These are phyloP conservation scores for Starmerella bombi DNA, from an alignment of 805 yeast species.

Conservation along the genomic window DNA sequence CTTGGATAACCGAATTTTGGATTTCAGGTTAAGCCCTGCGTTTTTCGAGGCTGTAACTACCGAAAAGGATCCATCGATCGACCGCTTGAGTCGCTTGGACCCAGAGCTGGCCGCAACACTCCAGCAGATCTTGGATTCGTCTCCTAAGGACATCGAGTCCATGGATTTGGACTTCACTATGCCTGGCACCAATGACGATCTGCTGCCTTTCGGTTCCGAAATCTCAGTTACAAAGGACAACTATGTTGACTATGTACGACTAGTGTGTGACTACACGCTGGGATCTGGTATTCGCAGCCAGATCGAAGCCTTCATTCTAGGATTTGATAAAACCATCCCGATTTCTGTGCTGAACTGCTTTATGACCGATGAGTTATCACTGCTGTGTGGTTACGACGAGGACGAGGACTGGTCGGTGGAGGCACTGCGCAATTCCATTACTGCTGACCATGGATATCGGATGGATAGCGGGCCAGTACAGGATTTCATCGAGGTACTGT, in stretches of 20 bases:
- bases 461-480: slow-evolving; percentile 53
- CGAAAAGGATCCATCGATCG: slow-evolving; percentile 6
- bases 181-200: slow-evolving; percentile 60
- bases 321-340: slow-evolving; percentile 76
- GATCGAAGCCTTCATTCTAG: slow-evolving; percentile 54
- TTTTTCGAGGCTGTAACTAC: slow-evolving; percentile 50
- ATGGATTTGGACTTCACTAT: slow-evolving; percentile 53
- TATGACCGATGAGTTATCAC: slow-evolving; percentile 57
- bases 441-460: slow-evolving; percentile 84
- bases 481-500: slow-evolving; percentile 48
- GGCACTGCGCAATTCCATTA: slow-evolving; percentile 46
- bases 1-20: slow-evolving; percentile 77
- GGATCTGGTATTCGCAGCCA: slow-evolving; percentile 54
- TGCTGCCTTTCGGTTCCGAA: slow-evolving; percentile 44
- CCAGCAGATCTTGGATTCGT: slow-evolving; percentile 17
- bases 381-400: slow-evolving; percentile 40
- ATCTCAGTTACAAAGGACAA: slow-evolving; percentile 39
- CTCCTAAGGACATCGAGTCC: slow-evolving; percentile 37
- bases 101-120: slow-evolving; percentile 15
- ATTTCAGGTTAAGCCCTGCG: slow-evolving; percentile 57
- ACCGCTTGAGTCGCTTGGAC: slow-evolving; percentile 15
- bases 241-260: slow-evolving; percentile 42
- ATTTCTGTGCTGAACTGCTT: slow-evolving; percentile 57
- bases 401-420: slow-evolving; percentile 68
- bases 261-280: slow-evolving; percentile 45